Conservation (phyloP, 2,329 filamentous ascomycete genomes). For the Neofusicoccum umdonicola region DNA sequence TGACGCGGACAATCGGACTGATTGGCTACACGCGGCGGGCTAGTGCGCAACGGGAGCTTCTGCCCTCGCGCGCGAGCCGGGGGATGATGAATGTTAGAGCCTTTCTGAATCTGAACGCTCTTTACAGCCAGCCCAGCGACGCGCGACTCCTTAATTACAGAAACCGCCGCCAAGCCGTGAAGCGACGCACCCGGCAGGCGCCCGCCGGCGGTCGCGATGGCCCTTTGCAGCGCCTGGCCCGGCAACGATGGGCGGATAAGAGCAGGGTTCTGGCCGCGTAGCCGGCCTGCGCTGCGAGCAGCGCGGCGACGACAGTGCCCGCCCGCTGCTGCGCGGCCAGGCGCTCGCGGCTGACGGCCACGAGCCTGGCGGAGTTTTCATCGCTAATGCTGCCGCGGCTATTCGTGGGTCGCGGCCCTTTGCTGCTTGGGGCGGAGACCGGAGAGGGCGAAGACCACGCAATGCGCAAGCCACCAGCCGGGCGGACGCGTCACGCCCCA, state of each 20-base stretch:
- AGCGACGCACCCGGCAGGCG: not conserved
- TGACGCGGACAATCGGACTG: not conserved
- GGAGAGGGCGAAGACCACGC: not conserved
- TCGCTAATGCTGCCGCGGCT: conserved; percentile 3
- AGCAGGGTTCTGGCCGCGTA: not conserved
- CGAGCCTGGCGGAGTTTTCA: not conserved
- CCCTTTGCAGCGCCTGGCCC: not conserved
- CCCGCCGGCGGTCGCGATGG: not conserved
- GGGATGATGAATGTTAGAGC: conserved; percentile 5
- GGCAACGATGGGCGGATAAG: not conserved
- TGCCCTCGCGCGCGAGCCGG: conserved; percentile 2
- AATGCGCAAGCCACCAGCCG: not conserved
- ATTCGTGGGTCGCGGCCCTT: not conserved
- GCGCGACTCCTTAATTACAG: conserved; percentile 12
- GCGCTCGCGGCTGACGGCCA: not conserved
- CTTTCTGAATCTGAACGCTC: not conserved
- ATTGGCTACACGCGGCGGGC: not conserved
- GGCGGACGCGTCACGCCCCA: not conserved
- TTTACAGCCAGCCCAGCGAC: not conserved
- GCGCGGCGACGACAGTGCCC: not conserved
- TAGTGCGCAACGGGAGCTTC: conserved; percentile 8
- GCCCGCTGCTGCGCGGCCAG: not conserved
- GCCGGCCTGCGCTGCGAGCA: not conserved
- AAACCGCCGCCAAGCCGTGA: not conserved
- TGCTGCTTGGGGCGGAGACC: not conserved